Percentiles rank a stretch among this genome's conserved stretches.
Evolutionary conservation across 2,329 filamentous ascomycete species (phyloP).

Genomic region (Amauroascus niger): DNA sequence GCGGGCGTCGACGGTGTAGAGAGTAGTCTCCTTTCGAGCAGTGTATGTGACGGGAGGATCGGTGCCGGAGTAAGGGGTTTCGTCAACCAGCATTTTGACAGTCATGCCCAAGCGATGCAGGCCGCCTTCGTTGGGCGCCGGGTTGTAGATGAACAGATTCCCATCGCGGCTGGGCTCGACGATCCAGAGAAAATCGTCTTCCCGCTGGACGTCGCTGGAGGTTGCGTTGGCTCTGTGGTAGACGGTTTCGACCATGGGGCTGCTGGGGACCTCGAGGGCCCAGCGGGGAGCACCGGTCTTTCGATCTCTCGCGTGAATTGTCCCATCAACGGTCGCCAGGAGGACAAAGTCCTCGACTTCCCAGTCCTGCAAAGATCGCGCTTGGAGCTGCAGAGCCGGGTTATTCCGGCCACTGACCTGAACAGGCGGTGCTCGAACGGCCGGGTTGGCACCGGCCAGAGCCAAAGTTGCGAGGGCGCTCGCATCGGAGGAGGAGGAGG

Average conservation of each 20-base stretch:
- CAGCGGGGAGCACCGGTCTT: constrained; percentile 75
- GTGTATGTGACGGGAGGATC: constrained; percentile 78
- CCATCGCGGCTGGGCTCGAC: constrained; percentile 87
- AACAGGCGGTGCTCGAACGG: constrained; percentile 91
- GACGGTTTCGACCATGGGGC: constrained; percentile 81
- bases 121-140: constrained; percentile 45
- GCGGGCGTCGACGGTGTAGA: constrained; percentile 79
- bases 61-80: constrained; percentile 65
- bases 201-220: constrained; percentile 46
- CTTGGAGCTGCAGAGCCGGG: constrained; percentile 74
- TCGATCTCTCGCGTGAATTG: constrained; percentile 82
- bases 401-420: constrained; percentile 55
- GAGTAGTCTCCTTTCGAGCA: constrained; percentile 78
- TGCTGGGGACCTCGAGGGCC: constrained; percentile 67
- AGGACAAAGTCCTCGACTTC: constrained; percentile 99
- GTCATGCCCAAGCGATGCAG: constrained; percentile 42
- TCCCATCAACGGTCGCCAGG: constrained; percentile 98
- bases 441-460: constrained; percentile 62
- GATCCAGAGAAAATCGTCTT: constrained; percentile 88
- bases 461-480: constrained; percentile 96
- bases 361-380: constrained; percentile 98
- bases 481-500: constrained; percentile 51
- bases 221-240: constrained; percentile 66
- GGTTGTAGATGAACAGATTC: constrained; percentile 74
- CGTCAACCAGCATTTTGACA: constrained; percentile 72